Base-by-base conservation (phyloP, 192 early-diverging fungal genomes). In the Phlyctochytrium arcticum region DNA sequence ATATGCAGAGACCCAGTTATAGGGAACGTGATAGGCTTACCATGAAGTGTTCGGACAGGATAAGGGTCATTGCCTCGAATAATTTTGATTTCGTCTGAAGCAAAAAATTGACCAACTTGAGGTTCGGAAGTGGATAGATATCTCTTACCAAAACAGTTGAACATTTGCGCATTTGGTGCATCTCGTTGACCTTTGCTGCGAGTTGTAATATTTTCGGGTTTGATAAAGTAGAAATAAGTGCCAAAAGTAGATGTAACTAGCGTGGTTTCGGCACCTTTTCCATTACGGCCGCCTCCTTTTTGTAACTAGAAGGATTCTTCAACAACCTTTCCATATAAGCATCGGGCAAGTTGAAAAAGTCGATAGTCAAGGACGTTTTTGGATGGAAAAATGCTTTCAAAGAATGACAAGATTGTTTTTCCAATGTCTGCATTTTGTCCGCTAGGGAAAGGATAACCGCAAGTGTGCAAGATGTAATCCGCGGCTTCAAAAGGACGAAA, bases 11-110 rank as follows among this genome's bases (percentile, higher is more conserved):
- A 6, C 4, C 51, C 62, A 17, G 49, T 54, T 48, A 65, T 19
- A 24, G 35, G 51, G 34, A 65, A 65, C 7, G 62, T 26, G 34
- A 65, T 65, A n/a, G 49, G 62, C 36, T 65, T 65, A 6, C 32
- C 33, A 32, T 65, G 49, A 7, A 65, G 34, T 30, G 62, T 55
- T 6, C 62, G 48, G 5, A 65, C 62, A 36, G 30, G 9, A 35
- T 30, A 19, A 26, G 8, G 37, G 32, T 57, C 53, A 26, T 39
- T 55, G 6, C 50, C 53, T 5, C 9, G 23, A n/a, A n/a, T n/a
- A n/a, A n/a, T n/a, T 39, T 65, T 56, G 36, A 65, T 19, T 9
- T n/a, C 30, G 5, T 54, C 60, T 7, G 60, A 48, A 5, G 27
- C 6, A 39, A 62, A 62, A 9, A 29, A 17, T 19, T 50, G 29